phyloP scores from a whole-genome alignment of 352 stramenopile species.

The Sclerospora graminicola region DNA sequence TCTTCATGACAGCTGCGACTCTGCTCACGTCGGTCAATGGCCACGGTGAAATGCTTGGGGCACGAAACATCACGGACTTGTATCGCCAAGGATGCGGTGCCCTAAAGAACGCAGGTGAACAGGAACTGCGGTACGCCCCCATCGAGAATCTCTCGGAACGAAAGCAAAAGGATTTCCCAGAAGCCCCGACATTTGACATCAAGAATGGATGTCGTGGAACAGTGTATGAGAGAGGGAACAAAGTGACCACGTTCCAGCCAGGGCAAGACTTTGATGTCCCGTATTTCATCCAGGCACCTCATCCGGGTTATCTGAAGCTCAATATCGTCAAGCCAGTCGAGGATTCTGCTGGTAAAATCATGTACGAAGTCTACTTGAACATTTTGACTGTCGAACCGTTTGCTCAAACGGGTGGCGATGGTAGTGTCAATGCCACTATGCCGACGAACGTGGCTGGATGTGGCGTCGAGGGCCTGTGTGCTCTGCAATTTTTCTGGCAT shows the following conservation, averaged over 20 bases:
- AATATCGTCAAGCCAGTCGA: conserved; percentile 39
- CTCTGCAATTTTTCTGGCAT: conserved; percentile 32
- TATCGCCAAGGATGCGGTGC: neutral
- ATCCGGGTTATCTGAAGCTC: conserved; percentile 41
- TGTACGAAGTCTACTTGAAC: conserved; percentile 26
- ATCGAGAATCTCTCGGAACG: conserved; percentile 20
- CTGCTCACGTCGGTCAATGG: conserved; percentile 3
- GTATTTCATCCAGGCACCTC: conserved; percentile 41
- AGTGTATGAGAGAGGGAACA: conserved; percentile 11
- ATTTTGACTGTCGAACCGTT: conserved; percentile 37
- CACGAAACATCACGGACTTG: neutral
- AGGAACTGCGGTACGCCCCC: conserved; percentile 6
- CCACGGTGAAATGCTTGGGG: neutral
- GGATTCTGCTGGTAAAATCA: conserved; percentile 29
- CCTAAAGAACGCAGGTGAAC: neutral
- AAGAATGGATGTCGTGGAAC: conserved; percentile 30
- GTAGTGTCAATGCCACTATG: conserved; percentile 24
- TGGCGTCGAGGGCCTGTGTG: conserved; percentile 21
- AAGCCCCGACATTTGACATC: conserved; percentile 23
- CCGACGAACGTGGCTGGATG: conserved; percentile 27
- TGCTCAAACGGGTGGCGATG: conserved; percentile 20
- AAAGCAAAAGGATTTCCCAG: conserved; percentile 24
- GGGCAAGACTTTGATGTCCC: conserved; percentile 21
- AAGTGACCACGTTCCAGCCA: conserved; percentile 18
- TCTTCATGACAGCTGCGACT: conserved; percentile 2